phyloP scores from a whole-genome alignment of 2,329 filamentous ascomycete species.

The Botrytis cinerea region DNA sequence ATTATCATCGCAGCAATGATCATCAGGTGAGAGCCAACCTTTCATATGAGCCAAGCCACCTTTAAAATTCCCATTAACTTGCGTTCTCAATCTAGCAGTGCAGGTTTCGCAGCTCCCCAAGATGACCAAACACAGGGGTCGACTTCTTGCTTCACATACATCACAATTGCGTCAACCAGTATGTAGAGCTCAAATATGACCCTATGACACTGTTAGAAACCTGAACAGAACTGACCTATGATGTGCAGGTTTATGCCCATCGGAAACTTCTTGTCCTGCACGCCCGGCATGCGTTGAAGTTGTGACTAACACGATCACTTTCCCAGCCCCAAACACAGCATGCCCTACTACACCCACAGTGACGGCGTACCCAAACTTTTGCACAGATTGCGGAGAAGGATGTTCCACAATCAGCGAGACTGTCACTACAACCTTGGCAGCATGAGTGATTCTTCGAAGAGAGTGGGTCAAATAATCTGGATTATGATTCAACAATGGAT shows the following conservation, averaged over 20 bases:
- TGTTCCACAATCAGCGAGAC: constrained; percentile 26
- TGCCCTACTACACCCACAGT: neutral
- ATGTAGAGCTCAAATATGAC: neutral
- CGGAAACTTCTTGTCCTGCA: constrained; percentile 23
- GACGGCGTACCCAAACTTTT: constrained; percentile 4
- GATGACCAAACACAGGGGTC: constrained; percentile 20
- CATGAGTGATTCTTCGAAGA: neutral
- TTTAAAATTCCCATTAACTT: neutral
- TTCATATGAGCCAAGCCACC: neutral
- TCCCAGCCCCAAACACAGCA: neutral
- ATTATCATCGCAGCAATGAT: neutral
- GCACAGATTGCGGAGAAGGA: constrained; percentile 29
- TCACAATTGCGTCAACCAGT: constrained; percentile 13
- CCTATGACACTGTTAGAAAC: neutral
- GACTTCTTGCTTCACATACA: constrained; percentile 27
- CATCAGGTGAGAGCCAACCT: neutral
- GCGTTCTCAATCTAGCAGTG: constrained; percentile 13
- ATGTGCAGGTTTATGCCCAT: constrained; percentile 27
- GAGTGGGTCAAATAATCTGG: neutral
- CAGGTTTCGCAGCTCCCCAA: constrained; percentile 23
- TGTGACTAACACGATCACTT: neutral
- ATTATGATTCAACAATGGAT: neutral
- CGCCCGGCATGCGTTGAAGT: neutral
- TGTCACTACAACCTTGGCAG: constrained; percentile 25
- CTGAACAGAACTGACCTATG: neutral